These are phyloP conservation scores for Candida taoyuanica DNA, from an alignment of 805 yeast species.

Conservation along the genomic window DNA sequence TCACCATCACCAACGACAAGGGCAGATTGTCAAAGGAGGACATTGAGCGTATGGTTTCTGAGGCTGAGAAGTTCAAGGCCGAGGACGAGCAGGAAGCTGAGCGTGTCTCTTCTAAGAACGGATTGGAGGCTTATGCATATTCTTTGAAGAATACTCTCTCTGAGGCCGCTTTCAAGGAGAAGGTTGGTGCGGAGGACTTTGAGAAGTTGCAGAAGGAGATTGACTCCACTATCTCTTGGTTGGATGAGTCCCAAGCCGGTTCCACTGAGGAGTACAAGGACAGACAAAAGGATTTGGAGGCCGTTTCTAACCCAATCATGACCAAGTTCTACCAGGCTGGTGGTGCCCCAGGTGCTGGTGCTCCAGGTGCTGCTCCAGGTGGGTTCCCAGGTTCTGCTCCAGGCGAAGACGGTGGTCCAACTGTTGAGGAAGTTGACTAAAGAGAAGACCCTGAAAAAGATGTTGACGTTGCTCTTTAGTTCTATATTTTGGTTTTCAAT, in stretches of 20 bases:
- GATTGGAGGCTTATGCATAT: constrained; percentile 93
- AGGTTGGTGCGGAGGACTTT: constrained; percentile 66
- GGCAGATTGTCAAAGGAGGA: constrained; percentile 98
- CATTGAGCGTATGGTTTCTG: constrained; percentile 95
- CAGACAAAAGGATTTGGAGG: constrained; percentile 96
- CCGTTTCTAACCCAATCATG: constrained; percentile 94
- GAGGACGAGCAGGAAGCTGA: constrained; percentile 93
- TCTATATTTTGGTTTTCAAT: neutral
- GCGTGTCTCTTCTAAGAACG: constrained; percentile 93
- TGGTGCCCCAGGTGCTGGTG: constrained; percentile 70
- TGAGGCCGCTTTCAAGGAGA: constrained; percentile 74
- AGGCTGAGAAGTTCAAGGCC: constrained; percentile 97
- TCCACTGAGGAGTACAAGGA: constrained; percentile 88
- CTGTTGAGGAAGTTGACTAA: constrained; percentile 81
- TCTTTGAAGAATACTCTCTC: constrained; percentile 78
- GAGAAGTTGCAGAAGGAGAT: constrained; percentile 77
- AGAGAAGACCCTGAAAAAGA: too few relatives aligned
- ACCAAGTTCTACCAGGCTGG: constrained; percentile 95
- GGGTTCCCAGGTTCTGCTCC: constrained; percentile 49
- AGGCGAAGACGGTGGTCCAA: constrained; percentile 54
- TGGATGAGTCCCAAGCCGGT: constrained; percentile 89
- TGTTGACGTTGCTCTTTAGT: too few relatives aligned
- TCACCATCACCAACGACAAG: constrained; percentile 97
- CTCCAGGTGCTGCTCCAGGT: constrained; percentile 59
- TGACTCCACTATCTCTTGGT: constrained; percentile 84